Evolutionary conservation across 2,329 filamentous ascomycete species (phyloP), one percentile per base, ranked within the genome.

Genomic region (Zymoseptoria tritici): DNA sequence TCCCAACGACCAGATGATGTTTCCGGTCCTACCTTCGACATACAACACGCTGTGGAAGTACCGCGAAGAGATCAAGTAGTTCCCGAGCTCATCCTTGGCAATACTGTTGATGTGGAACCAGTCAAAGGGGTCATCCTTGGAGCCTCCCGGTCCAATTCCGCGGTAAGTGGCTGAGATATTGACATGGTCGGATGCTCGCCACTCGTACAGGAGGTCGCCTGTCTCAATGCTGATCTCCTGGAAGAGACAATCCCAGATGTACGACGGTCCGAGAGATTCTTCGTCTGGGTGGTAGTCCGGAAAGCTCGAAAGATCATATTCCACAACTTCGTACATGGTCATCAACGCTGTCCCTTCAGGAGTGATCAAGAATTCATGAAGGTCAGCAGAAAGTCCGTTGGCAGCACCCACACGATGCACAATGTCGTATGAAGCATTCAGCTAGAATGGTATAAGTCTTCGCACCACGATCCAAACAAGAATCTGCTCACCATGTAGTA

Each of bases 51-150:
- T 71, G 60, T 77, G 75, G 7, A 73, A 72, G 60, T 79, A 74
- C 4, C 77, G 72, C 3, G 73, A 73, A 0, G 78, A 80, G 31
- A 81, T 72, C 16, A 81, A 70, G 60, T 79, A 81, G 65, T 80
- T 76, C 0, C 77, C 79, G 4, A 72, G 63, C 1, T 67, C 66
- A 61, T 80, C 77, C 62, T 81, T 81, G 60, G 77, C 76, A 49
- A 81, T 70, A 59, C 77, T 79, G 70, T 81, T 80, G 67, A 81
- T 78, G 67, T 81, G 80, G 67, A 81, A 81, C 67, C 76, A 82
- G 64, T 83, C 81, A 67, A 76, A 82, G 0, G 78, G 76, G 51
- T 77, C 75, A 22, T 74, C 70, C 31, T 74, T 70, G 58, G 77
- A 70, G 24, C 78, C 78, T 13, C 75, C 67, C 7, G 67, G 66